Conservation (phyloP, 1,284 basidiomycete species). For the Ustilago loliicola region DNA sequence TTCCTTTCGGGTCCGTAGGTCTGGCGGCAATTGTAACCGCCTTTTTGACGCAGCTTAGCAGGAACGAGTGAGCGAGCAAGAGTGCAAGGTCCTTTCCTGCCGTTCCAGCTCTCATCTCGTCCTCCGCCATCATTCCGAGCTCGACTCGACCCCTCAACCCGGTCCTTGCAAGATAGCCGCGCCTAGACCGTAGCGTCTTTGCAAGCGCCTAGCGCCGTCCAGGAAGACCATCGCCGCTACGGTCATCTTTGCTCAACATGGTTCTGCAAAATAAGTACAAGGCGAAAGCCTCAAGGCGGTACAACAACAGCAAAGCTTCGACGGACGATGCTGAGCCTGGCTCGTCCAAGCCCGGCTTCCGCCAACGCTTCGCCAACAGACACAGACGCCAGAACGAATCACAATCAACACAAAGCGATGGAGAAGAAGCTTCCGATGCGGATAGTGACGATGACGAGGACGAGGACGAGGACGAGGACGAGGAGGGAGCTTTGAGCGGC, state of each 20-base stretch:
- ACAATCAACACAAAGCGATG: neutral
- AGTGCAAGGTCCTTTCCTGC: neutral
- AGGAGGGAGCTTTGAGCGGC: conserved; percentile 12
- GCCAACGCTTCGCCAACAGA: conserved; percentile 31
- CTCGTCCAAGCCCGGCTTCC: conserved; percentile 30
- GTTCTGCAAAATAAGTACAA: conserved; percentile 70
- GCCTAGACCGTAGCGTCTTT: conserved; percentile 23
- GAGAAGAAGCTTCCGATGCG: conserved; percentile 11
- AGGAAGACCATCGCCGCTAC: conserved; percentile 9
- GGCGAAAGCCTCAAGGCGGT: conserved; percentile 64
- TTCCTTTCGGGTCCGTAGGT: neutral
- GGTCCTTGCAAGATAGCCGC: neutral
- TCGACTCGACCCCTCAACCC: neutral
- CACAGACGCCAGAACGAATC: conserved; percentile 4
- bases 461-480: conserved; percentile 15
- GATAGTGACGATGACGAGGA: conserved; percentile 11
- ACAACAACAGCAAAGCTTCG: conserved; percentile 46
- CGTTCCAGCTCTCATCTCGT: neutral
- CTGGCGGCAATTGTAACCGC: neutral
- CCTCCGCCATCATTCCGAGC: neutral
- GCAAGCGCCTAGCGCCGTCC: conserved; percentile 13
- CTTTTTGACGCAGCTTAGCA: neutral
- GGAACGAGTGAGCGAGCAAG: neutral
- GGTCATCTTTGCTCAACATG: conserved; percentile 36
- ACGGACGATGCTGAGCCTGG: conserved; percentile 19